phyloP scores from a whole-genome alignment of 2,329 filamentous ascomycete species.

The Fusarium napiforme region DNA sequence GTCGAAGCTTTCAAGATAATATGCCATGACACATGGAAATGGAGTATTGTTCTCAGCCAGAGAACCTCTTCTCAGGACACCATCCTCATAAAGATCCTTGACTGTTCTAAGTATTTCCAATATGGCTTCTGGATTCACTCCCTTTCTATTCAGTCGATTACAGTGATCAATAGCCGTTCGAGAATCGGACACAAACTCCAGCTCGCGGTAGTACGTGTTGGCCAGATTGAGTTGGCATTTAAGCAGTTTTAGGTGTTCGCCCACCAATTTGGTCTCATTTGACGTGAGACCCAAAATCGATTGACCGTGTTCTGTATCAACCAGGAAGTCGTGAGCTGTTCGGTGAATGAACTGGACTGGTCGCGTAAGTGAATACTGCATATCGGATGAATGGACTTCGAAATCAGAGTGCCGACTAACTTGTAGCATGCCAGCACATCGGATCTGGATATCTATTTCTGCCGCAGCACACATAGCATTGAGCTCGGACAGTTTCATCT shows the following conservation, averaged over 20 bases:
- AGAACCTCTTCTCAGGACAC: no score
- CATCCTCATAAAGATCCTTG: rapidly evolving
- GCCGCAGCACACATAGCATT: rapidly evolving
- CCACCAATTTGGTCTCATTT: rapidly evolving
- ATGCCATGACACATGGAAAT: rapidly evolving
- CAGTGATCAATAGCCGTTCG: rapidly evolving
- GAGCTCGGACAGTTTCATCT: rapidly evolving
- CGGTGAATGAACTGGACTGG: neutral
- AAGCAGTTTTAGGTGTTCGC: rapidly evolving
- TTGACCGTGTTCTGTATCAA: neutral
- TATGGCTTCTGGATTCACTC: rapidly evolving
- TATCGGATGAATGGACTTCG: no score
- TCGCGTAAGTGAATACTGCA: rapidly evolving
- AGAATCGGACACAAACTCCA: rapidly evolving
- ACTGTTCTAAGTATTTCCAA: rapidly evolving
- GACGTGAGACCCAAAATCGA: neutral
- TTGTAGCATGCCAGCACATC: neutral
- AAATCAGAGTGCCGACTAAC: neutral
- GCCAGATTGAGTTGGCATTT: rapidly evolving
- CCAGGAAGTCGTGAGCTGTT: neutral
- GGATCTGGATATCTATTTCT: rapidly evolving
- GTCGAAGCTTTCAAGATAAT: rapidly evolving
- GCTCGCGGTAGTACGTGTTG: rapidly evolving
- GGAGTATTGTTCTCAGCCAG: neutral
- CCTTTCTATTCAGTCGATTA: rapidly evolving